Evolutionary conservation across 164 flowering plant species (phyloP), one percentile per base, ranked within the genome.

Genomic region (Amborella trichopoda): DNA sequence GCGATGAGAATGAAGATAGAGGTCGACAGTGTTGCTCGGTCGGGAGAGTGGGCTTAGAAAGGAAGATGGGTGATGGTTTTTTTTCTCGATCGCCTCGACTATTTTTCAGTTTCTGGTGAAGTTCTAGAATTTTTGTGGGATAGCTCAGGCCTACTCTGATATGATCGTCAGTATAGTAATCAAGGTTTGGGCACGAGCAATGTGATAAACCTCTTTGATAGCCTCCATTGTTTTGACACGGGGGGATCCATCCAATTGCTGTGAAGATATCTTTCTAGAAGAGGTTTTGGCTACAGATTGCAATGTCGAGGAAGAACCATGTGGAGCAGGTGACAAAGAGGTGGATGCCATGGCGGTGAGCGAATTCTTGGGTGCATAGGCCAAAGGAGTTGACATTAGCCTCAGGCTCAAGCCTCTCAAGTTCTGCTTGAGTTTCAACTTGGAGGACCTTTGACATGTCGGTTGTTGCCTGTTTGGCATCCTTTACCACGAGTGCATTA

Each of bases 401-500:
- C 9, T 48, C 3, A 5, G 23, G 3, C 28, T 59, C 71, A 0
- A 59, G 12, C 53, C 59, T 64, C 2, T 59, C 64, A 18, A 62
- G 58, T 25, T 71, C 72, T 1, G 53, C 60, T 34, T 50, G 48
- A 3, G 68, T 22, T 12, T 71, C 66, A 9, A 53, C 59, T 19
- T 71, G 55, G 12, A 71, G 33, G 3, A 71, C 76, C 39, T 48
- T 65, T 0, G 68, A 38, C 76, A 71, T 71, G 52, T 71, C 75
- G 0, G 47, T 4, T 0, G 75, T 70, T 1, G 75, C 75, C 46
- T 67, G 62, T 21, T 61, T 52, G 2, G 72, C 72, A 26, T 71
- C 52, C 58, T 59, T 71, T 2, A 72, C 75, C 3, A 71, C 73
- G 3, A 71, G 56, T 19, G 75, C 75, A 30, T 8, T 9, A 18